These are phyloP conservation scores for Albatrellus sp. DNA, from an alignment of 1,284 basidiomycete species.

Conservation along the genomic window DNA sequence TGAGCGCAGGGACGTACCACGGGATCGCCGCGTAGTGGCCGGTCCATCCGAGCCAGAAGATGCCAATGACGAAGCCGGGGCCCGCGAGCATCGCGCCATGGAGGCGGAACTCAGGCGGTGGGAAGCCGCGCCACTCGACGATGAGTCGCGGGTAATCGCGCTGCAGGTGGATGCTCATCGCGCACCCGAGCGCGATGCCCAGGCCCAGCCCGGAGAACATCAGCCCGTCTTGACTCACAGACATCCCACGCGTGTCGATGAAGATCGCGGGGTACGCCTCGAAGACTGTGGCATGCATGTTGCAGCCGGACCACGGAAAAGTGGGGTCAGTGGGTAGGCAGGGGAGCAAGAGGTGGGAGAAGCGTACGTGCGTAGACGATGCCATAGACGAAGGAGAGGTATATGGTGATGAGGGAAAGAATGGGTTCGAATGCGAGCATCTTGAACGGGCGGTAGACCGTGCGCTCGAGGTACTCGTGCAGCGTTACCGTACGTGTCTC, in stretches of 20 bases:
- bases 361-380: conserved; percentile 46
- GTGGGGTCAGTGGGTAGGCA: no score
- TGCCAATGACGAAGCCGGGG: conserved; percentile 25
- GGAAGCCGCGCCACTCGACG: conserved; percentile 27
- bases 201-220: conserved; percentile 44
- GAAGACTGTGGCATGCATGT: conserved; percentile 37
- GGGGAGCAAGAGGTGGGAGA: conserved; percentile 7
- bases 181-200: conserved; percentile 31
- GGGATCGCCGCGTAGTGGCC: conserved; percentile 42
- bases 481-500: conserved; percentile 48
- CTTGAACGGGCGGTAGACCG: conserved; percentile 47
- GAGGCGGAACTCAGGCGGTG: conserved; percentile 39
- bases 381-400: conserved; percentile 59
- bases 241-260: conserved; percentile 37
- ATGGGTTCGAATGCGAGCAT: conserved; percentile 62
- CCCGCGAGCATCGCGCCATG: conserved; percentile 33
- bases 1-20: conserved; percentile 49
- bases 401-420: conserved; percentile 51
- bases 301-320: no score
- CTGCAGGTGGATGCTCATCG: conserved; percentile 20
- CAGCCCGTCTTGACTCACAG: conserved; percentile 44
- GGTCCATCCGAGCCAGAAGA: conserved; percentile 48
- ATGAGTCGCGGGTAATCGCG: conserved; percentile 21
- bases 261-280: conserved; percentile 50
- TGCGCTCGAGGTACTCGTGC: conserved; percentile 37